Evolutionary conservation across 257 asterid species (phyloP).

Genomic region (Scutellaria baicalensis): DNA sequence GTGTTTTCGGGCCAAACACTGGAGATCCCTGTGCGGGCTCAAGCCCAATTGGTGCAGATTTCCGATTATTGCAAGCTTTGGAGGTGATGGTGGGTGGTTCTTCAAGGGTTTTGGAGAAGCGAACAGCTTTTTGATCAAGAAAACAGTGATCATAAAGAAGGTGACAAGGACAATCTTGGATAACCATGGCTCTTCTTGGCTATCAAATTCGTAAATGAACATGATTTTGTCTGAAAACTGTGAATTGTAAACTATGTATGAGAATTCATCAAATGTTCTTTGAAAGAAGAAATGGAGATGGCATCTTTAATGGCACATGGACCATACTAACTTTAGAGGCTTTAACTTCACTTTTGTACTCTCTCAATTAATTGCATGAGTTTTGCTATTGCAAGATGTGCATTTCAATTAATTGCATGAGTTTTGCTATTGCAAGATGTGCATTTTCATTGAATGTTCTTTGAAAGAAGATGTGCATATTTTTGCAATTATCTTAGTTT

Average conservation of each 20-base stretch:
- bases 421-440: no score
- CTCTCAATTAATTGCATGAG: no score
- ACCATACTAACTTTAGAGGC: not conserved
- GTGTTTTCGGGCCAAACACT: constrained; percentile 24
- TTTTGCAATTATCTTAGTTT: no score
- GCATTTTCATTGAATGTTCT: no score
- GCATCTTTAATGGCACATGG: not conserved
- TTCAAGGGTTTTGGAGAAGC: constrained; percentile 15
- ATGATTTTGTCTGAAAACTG: constrained; percentile 2
- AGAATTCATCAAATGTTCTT: not conserved
- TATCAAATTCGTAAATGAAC: not conserved
- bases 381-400: no score
- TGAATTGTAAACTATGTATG: not conserved
- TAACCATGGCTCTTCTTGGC: constrained; percentile 16
- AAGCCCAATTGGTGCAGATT: constrained; percentile 37
- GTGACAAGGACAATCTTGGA: constrained; percentile 4
- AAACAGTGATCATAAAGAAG: constrained; percentile 10
- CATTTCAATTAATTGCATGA: no score
- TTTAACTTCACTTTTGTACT: no score
- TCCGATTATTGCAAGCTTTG: constrained; percentile 37
- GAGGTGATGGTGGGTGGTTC: constrained; percentile 41
- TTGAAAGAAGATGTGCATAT: no score
- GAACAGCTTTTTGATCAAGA: constrained; percentile 10
- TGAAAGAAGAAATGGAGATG: not conserved
- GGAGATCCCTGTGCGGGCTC: constrained; percentile 30